These are phyloP conservation scores for Fusarium chuoi DNA, from an alignment of 2,329 filamentous ascomycete species.

Conservation along the genomic window DNA sequence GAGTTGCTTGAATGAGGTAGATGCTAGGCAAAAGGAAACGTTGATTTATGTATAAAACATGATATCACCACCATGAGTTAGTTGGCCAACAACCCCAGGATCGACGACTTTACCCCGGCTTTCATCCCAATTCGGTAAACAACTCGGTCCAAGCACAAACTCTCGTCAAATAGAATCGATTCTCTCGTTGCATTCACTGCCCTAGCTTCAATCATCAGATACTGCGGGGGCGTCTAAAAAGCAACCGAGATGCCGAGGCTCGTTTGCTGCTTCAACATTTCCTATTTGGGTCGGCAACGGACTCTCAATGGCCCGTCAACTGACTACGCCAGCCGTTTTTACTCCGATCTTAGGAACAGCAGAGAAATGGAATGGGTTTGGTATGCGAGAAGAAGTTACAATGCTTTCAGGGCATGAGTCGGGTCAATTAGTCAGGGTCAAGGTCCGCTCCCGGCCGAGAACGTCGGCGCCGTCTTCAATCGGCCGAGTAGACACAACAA, in stretches of 20 bases:
- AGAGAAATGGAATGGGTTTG: neutral
- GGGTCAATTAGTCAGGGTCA: neutral
- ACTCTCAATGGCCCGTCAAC: constrained; percentile 9
- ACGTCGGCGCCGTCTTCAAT: constrained; percentile 30
- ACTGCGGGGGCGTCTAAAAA: constrained; percentile 32
- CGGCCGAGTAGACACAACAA: constrained; percentile 35
- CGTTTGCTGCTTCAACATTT: constrained; percentile 1
- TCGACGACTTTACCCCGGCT: constrained; percentile 17
- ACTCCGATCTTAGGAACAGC: neutral
- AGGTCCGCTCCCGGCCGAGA: constrained; percentile 29
- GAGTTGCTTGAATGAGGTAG: neutral
- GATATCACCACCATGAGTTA: neutral
- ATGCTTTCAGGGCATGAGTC: neutral
- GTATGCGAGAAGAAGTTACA: neutral
- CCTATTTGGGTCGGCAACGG: constrained; percentile 2
- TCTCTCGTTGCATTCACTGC: constrained; percentile 9
- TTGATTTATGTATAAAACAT: constrained; percentile 13
- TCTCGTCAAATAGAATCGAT: constrained; percentile 16
- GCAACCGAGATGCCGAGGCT: constrained; percentile 40
- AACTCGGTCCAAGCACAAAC: constrained; percentile 17
- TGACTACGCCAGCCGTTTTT: neutral
- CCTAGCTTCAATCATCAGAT: constrained; percentile 13
- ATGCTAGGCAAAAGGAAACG: neutral
- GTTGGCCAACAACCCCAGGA: neutral
- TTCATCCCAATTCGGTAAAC: constrained; percentile 20